Base-by-base conservation (phyloP, 441 rosid species). In the Dalechampia spathulata region DNA sequence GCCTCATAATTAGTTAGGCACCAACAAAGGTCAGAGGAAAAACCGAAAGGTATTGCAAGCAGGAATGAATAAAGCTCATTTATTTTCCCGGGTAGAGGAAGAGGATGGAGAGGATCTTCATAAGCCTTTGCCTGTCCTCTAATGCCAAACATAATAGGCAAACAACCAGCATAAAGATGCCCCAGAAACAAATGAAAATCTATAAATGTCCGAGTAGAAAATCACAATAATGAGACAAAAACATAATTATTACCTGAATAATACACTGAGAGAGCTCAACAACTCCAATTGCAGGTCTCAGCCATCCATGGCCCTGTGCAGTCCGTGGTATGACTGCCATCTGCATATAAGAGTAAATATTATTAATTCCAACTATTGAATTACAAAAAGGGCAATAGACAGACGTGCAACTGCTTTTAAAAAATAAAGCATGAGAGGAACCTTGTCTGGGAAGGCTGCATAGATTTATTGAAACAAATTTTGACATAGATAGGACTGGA, bases 291-390 rank as follows among this genome's bases (percentile, higher is more conserved):
- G 96, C 97, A 67, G 99, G 99, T 70, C 99, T 87, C 68, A 90
- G 78, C 99, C 99, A 90, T 71, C 99, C 99, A 79, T 83, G 95
- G 51, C 93, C 96, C 72, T 81, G 95, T 21, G 87, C 70, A 55
- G 86, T 85, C 30, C 90, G 96, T 4, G 99, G 97, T 61, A 80
- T 71, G 65, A 93, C 73, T 11, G 99, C 96, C 96, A 93, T 87
- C 99, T 93, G 83, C 69, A 59, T 17, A 67, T 41, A 55, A 55
- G 27, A 49, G 32, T 50, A 42, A 55, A 34, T 52, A 44, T 30
- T 42, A 46, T 25, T n/a, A n/a, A n/a, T n/a, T n/a, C n/a, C n/a
- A 54, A 37, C 9, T 11, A 47, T 30, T 19, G 26, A 10, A 38
- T 49, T 26, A 14, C 51, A 51, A 57, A 42, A 22, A 52, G 43